Evolutionary conservation across 345 rosid genomes (phyloP), one percentile per base, ranked within the genome.

Genomic region (Cardamine resedifolia): DNA sequence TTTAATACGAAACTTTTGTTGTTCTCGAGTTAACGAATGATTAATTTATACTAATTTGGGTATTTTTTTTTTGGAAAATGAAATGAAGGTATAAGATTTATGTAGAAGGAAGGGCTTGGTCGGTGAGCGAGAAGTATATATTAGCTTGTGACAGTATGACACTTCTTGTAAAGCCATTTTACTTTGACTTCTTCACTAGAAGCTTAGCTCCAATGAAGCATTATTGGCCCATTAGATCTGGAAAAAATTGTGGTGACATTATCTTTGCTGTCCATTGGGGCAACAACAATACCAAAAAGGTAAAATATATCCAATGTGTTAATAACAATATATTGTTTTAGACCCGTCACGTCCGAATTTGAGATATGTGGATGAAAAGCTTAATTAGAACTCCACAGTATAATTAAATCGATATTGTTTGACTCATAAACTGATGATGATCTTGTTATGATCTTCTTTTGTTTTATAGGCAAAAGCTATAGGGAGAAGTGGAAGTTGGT

Each of bases 241-340:
- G 39, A 9, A 20, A 62, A 64, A 74, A 74, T 56, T 85, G 86
- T 60, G 19, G 41, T 18, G 83, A 81, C 58, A 70, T 85, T 31
- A 69, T 64, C 52, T 82, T 78, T 51, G 86, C 84, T 1, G 88
- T 82, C 11, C 81, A 79, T 3, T 85, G 88, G 88, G 88, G 81
- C 47, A 84, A 82, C 58, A 66, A 80, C 45, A 81, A 82, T 44
- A 71, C 79, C 27, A n/a, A 66, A 2, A 68, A 82, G 80, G 85
- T 82, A 38, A 57, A 4, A 33, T 12, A 55, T 31, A 18, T 61
- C 50, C 66, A 7, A 15, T 16, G n/a, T n/a, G n/a, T n/a, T n/a
- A n/a, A n/a, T n/a, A n/a, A n/a, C n/a, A n/a, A n/a, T n/a, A n/a
- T n/a, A 30, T 6, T 30, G 33, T 30, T 30, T 30, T 6, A 30